A percentile compares a stretch with the other conserved stretches of the same genome.
Evolutionary conservation across 495 filamentous ascomycete species (phyloP).

Genomic region (Penicillium argentinense): DNA sequence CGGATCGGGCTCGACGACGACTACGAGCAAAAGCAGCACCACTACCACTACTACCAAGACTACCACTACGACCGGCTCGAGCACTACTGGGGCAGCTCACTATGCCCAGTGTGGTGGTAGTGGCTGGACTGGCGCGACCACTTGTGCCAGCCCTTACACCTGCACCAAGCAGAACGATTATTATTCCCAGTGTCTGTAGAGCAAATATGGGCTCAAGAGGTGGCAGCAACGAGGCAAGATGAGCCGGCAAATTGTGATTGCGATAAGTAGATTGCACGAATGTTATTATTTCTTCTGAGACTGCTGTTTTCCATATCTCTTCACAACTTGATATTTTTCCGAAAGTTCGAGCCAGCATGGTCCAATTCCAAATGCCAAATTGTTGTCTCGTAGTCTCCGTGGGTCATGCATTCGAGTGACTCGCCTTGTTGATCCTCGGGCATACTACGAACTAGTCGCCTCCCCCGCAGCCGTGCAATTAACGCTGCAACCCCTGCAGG

Average conservation of each 20-base stretch:
- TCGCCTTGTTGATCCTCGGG: neutral
- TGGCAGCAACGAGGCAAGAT: too few species aligned
- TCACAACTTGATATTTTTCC: too few species aligned
- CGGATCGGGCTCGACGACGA: slow-evolving; percentile 13
- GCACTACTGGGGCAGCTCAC: slow-evolving; percentile 27
- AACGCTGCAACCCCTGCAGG: neutral
- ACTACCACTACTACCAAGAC: slow-evolving; percentile 12
- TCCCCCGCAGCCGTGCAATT: neutral
- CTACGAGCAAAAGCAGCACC: slow-evolving; percentile 2
- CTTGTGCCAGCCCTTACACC: slow-evolving; percentile 40
- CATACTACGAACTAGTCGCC: neutral
- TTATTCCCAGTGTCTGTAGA: slow-evolving; percentile 48
- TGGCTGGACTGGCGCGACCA: slow-evolving; percentile 48
- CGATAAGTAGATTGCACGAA: too few species aligned
- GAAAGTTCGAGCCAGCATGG: too few species aligned
- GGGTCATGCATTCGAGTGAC: neutral
- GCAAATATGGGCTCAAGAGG: neutral
- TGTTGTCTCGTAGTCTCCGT: too few species aligned
- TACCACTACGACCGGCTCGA: slow-evolving; percentile 26
- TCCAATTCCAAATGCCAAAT: too few species aligned
- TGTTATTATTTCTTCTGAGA: too few species aligned
- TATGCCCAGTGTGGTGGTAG: slow-evolving; percentile 52
- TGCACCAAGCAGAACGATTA: slow-evolving; percentile 40
- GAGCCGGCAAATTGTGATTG: too few species aligned
- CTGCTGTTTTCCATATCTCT: too few species aligned